These are phyloP conservation scores for Yamadazyma taylorii DNA, from an alignment of 1,139 yeast genomes.

Conservation along the genomic window DNA sequence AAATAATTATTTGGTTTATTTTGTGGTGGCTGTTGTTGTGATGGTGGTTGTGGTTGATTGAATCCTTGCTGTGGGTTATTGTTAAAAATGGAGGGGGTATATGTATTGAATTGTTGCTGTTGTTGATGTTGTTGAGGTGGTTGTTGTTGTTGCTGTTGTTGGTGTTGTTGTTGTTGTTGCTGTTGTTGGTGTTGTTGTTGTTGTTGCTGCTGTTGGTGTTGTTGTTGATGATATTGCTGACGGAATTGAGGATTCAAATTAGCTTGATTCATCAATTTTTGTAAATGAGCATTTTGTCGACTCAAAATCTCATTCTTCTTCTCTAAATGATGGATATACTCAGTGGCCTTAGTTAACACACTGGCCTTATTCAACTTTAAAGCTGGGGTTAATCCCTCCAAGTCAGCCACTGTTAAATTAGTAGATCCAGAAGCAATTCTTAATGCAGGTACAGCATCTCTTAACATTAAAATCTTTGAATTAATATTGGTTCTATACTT, in stretches of 20 bases:
- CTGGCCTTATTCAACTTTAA: constrained; percentile 85
- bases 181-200: constrained; percentile 5
- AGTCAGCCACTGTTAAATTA: constrained; percentile 45
- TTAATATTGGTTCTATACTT: constrained; percentile 71
- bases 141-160: constrained; percentile 2
- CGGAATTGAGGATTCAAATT: constrained; percentile 17
- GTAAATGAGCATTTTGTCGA: constrained; percentile 55
- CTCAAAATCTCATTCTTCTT: constrained; percentile 57
- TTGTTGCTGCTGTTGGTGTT: constrained; percentile 4
- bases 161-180: background rate
- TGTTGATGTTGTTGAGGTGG: background rate
- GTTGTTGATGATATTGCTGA: constrained; percentile 6
- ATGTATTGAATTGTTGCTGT: background rate
- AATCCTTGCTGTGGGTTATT: background rate
- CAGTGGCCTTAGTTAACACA: constrained; percentile 85
- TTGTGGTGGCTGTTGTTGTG: constrained; percentile 15
- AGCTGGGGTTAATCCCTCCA: constrained; percentile 90
- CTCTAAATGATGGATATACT: constrained; percentile 83
- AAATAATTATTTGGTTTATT: constrained; percentile 34
- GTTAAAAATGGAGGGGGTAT: no score
- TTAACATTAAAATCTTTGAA: constrained; percentile 65
- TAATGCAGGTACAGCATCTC: constrained; percentile 74
- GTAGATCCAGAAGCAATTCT: constrained; percentile 47
- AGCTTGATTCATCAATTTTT: constrained; percentile 35
- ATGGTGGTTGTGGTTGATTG: constrained; percentile 2